These are phyloP conservation scores for Leavenworthia alabamica DNA, from an alignment of 345 rosid species.

Conservation along the genomic window DNA sequence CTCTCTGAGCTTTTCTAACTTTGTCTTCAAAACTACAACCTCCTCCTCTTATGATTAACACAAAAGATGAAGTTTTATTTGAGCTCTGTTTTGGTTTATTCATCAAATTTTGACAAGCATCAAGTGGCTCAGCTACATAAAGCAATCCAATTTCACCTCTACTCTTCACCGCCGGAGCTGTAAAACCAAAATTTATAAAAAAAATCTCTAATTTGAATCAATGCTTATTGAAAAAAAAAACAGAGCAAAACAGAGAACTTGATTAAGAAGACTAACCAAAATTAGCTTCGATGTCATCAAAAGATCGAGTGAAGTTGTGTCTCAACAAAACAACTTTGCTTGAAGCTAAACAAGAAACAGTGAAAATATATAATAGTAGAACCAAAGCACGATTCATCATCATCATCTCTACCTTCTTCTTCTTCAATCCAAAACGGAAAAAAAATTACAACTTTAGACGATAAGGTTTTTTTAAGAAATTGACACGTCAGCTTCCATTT, in stretches of 20 bases:
- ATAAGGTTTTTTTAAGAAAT: conserved; percentile 37
- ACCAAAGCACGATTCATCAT: conserved; percentile 28
- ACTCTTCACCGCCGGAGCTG: conserved; percentile 60
- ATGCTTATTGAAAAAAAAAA: neutral
- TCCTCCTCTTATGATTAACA: conserved; percentile 73
- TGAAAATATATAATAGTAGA: conserved; percentile 31
- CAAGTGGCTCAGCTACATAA: conserved; percentile 61
- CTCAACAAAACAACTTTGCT: conserved; percentile 60
- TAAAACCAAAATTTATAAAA: conserved; percentile 13
- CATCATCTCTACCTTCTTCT: too few relatives aligned
- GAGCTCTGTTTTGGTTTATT: conserved; percentile 38
- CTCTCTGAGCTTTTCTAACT: conserved; percentile 77
- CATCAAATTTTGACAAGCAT: conserved; percentile 60
- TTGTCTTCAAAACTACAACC: conserved; percentile 87
- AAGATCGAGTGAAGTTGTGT: conserved; percentile 55
- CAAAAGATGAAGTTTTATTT: conserved; percentile 47
- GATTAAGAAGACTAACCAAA: conserved; percentile 47
- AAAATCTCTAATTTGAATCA: neutral
- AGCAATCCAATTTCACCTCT: conserved; percentile 66
- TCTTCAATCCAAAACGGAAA: neutral
- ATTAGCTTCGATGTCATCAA: conserved; percentile 75
- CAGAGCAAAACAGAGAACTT: neutral
- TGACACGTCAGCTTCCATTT: conserved; percentile 90
- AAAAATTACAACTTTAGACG: conserved; percentile 4
- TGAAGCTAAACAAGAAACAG: conserved; percentile 35